Percentiles rank a stretch among this genome's conserved stretches.
phyloP scores from a whole-genome alignment of 2,329 filamentous ascomycete species.

The Ophiosphaerella narmari region DNA sequence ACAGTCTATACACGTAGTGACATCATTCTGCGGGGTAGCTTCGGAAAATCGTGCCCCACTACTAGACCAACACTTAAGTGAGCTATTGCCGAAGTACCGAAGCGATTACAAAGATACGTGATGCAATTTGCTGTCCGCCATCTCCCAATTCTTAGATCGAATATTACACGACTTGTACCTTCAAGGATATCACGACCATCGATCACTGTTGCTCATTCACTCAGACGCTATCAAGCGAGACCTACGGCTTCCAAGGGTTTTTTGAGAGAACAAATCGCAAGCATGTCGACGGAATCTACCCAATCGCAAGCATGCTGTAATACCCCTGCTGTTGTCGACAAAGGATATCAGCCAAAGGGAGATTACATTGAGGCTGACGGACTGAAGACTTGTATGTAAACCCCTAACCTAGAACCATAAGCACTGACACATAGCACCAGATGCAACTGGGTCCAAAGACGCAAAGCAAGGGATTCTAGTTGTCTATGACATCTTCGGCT shows the following conservation, averaged over 20 bases:
- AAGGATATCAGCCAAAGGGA: conserved; percentile 62
- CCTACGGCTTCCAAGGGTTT: neutral
- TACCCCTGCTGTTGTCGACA: conserved; percentile 54
- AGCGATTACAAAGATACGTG: neutral
- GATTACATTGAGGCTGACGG: conserved; percentile 64
- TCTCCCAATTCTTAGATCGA: neutral
- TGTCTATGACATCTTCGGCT: conserved; percentile 67
- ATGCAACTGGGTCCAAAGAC: conserved; percentile 60
- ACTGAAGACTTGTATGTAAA: conserved; percentile 61
- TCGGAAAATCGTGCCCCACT: conserved; percentile 8
- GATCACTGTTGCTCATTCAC: conserved; percentile 12
- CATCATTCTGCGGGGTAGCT: neutral
- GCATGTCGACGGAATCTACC: conserved; percentile 43
- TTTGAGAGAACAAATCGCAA: conserved; percentile 16
- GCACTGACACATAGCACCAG: conserved; percentile 31
- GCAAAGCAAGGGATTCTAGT: conserved; percentile 63
- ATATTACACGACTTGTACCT: conserved; percentile 4
- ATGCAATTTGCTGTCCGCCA: conserved; percentile 1
- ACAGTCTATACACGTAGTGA: neutral
- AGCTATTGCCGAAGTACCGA: neutral
- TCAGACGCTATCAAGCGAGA: neutral
- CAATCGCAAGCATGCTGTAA: conserved; percentile 52
- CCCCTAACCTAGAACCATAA: neutral
- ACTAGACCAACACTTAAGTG: neutral
- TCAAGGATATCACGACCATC: conserved; percentile 6